Percentiles rank a stretch among this genome's conserved stretches.
These are phyloP conservation scores for Gillenia trifoliata DNA, from an alignment of 306 rosid genomes.

Conservation along the genomic window DNA sequence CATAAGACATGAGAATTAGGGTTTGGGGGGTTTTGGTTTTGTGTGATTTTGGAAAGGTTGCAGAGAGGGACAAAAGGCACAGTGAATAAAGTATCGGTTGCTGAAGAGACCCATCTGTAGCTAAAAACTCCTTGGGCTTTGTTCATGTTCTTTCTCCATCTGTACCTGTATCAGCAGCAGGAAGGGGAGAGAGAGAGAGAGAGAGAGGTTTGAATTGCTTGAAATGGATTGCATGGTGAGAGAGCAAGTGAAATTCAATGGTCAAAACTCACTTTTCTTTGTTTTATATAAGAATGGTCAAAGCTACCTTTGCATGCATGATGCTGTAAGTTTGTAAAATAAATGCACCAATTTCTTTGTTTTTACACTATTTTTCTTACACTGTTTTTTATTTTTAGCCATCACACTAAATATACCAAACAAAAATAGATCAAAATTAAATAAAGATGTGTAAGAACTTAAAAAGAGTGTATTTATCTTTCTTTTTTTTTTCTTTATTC, in stretches of 20 bases:
- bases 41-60: slow-evolving; percentile 39
- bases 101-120: slow-evolving; percentile 41
- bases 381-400: no score
- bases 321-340: background rate
- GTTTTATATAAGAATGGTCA: background rate
- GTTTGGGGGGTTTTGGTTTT: slow-evolving; percentile 35
- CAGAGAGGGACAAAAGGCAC: slow-evolving; percentile 34
- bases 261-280: slow-evolving; percentile 24
- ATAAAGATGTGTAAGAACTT: no score
- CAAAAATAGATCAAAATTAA: no score
- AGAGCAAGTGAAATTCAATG: slow-evolving; percentile 22
- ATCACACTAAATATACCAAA: no score
- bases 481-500: no score
- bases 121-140: slow-evolving; percentile 42
- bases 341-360: background rate
- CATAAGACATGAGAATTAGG: slow-evolving; percentile 61
- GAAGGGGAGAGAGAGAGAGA: background rate
- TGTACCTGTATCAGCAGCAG: background rate
- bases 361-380: background rate
- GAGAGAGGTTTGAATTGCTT: slow-evolving; percentile 12
- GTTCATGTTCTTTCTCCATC: slow-evolving; percentile 54
- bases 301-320: background rate
- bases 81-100: slow-evolving; percentile 37
- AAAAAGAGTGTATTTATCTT: no score
- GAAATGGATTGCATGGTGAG: slow-evolving; percentile 18